Conservation (phyloP, 2,329 filamentous ascomycete species). For the Fusarium anthophilum region DNA sequence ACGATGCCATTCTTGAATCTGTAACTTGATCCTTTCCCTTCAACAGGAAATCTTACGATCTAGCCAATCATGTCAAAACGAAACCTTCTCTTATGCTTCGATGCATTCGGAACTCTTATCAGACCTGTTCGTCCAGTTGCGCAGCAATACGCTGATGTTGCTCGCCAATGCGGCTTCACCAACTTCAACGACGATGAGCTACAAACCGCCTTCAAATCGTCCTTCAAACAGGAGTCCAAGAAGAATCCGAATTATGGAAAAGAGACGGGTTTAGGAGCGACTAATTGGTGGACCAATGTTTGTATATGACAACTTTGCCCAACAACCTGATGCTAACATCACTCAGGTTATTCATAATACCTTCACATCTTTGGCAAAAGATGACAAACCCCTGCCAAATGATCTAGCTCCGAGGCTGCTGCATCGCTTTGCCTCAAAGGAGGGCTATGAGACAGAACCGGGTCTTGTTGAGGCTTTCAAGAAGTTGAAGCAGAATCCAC, state of each 20-base stretch:
- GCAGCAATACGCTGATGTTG: conserved; percentile 30
- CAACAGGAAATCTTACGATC: no score
- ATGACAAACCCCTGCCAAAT: neutral
- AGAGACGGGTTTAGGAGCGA: conserved; percentile 27
- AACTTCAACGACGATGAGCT: conserved; percentile 26
- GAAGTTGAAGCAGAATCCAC: neutral
- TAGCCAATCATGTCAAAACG: conserved; percentile 44
- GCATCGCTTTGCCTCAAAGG: conserved; percentile 21
- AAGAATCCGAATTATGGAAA: conserved; percentile 35
- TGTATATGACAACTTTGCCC: neutral
- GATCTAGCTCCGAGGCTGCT: conserved; percentile 25
- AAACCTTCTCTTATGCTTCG: conserved; percentile 33
- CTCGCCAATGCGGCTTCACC: conserved; percentile 27
- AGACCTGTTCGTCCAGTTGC: conserved; percentile 20
- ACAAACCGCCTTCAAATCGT: conserved; percentile 15
- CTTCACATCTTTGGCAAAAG: conserved; percentile 15
- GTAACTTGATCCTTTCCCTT: neutral
- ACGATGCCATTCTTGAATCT: neutral
- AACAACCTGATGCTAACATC: neutral
- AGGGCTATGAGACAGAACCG: conserved; percentile 17
- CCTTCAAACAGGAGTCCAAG: conserved; percentile 24
- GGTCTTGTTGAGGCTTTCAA: conserved; percentile 10
- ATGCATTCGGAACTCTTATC: conserved; percentile 31
- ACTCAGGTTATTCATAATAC: conserved; percentile 31
- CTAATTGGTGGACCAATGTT: conserved; percentile 37